These are phyloP conservation scores for Globisporangium emineosum DNA, from an alignment of 352 stramenopile genomes.

Conservation along the genomic window DNA sequence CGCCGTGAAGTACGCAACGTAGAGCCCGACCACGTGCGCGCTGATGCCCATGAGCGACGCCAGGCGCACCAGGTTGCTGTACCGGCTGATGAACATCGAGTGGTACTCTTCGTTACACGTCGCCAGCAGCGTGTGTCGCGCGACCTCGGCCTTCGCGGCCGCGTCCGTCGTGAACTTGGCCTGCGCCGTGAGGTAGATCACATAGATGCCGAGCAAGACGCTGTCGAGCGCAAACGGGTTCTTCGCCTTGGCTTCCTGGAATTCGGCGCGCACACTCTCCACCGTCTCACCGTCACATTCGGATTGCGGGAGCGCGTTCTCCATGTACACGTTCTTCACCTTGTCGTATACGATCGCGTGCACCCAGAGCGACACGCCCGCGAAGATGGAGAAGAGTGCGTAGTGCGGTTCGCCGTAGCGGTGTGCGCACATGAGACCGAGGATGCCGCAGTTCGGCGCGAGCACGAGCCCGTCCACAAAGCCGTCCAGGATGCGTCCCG, in stretches of 20 bases:
- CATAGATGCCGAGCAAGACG: conserved; percentile 73
- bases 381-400: conserved; percentile 47
- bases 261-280: conserved; percentile 76
- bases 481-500: conserved; percentile 75
- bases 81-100: conserved; percentile 50
- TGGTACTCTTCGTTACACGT: conserved; percentile 69
- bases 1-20: conserved; percentile 62
- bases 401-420: conserved; percentile 53
- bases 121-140: conserved; percentile 51
- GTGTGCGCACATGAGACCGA: conserved; percentile 50
- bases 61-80: conserved; percentile 55
- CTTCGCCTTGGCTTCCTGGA: conserved; percentile 56
- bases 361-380: conserved; percentile 71
- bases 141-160: conserved; percentile 51
- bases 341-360: conserved; percentile 86
- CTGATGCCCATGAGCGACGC: conserved; percentile 84
- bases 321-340: conserved; percentile 88
- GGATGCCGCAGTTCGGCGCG: conserved; percentile 63
- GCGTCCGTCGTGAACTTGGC: conserved; percentile 64
- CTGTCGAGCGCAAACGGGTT: conserved; percentile 60
- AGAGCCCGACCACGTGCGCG: conserved; percentile 67
- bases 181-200: conserved; percentile 69
- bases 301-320: conserved; percentile 74
- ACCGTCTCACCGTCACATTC: conserved; percentile 80
- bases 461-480: conserved; percentile 77